Evolutionary conservation across 1,284 basidiomycete species (phyloP), one percentile per base, ranked within the genome.

Genomic region (Puccinia triticina): DNA sequence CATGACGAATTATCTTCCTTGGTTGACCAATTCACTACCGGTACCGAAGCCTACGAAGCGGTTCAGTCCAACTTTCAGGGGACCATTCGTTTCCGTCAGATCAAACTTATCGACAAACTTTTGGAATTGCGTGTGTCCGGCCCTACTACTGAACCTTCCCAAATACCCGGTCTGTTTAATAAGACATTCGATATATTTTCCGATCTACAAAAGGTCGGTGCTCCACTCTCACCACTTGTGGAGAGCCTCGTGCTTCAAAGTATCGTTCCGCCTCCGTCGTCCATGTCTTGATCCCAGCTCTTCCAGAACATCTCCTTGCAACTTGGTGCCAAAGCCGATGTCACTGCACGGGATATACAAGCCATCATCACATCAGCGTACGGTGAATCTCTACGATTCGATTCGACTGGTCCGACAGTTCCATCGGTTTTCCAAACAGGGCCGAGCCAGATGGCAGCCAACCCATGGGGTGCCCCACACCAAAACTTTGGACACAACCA

Each of bases 211-310:
- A n/a, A n/a, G n/a, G n/a, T n/a, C n/a, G n/a, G n/a, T n/a, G n/a
- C n/a, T n/a, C n/a, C n/a, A n/a, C 16, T 71, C 0, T 48, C 67
- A 14, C 67, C 40, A 12, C 16, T 71, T 12, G 67, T 48, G 10
- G 67, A 71, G 29, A 46, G 37, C n/a, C 67, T 71, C 11, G n/a
- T 71, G 2, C 43, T 71, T 32, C 67, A 71, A 48, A n/a, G 21
- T 3, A 12, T 71, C 1, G 40, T 48, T 3, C 67, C 67, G 0
- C 18, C 67, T 29, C 67, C 67, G 7, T n/a, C 67, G 2, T 26
- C 37, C 3, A 71, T 14, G n/a, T n/a, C n/a, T n/a, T n/a, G n/a
- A n/a, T n/a, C n/a, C n/a, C n/a, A n/a, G n/a, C n/a, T n/a, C n/a
- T n/a, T n/a, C n/a, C n/a, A n/a, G n/a, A n/a, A n/a, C n/a, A n/a